phyloP scores from a whole-genome alignment of 176 grass and related monocot species.

The sorghum (Sorghum bicolor) region DNA sequence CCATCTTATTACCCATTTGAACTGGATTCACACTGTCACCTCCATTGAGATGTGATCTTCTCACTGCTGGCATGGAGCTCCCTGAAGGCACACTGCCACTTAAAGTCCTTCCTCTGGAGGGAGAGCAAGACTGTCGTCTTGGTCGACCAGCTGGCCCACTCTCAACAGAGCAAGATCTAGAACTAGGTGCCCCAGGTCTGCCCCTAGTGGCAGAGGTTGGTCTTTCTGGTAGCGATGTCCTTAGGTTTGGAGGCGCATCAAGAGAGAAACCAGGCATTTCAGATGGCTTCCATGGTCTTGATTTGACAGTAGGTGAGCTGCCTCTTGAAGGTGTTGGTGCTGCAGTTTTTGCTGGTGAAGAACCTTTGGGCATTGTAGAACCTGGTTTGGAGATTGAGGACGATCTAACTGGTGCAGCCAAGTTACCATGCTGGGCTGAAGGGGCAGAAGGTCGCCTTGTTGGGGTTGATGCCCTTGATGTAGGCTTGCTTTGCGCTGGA shows the following conservation, averaged over 20 bases:
- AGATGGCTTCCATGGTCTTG: conserved; percentile 85
- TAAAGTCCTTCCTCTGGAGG: conserved; percentile 74
- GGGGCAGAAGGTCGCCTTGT: conserved; percentile 56
- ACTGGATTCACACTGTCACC: conserved; percentile 68
- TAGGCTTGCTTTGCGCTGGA: conserved; percentile 61
- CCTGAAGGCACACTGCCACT: conserved; percentile 55
- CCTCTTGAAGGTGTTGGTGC: conserved; percentile 43
- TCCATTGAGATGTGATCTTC: conserved; percentile 65
- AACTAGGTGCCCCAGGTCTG: conserved; percentile 81
- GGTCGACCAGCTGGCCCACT: conserved; percentile 57
- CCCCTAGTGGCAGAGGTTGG: conserved; percentile 81
- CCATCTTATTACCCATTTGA: conserved; percentile 91
- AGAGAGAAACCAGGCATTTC: conserved; percentile 89
- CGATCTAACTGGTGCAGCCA: conserved; percentile 45
- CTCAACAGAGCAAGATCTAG: conserved; percentile 91
- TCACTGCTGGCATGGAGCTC: conserved; percentile 60
- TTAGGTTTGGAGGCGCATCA: conserved; percentile 74
- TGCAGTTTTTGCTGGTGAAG: conserved; percentile 33
- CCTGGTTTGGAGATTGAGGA: conserved; percentile 49
- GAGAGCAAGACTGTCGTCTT: conserved; percentile 91
- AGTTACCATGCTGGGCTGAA: conserved; percentile 34
- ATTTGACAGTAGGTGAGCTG: conserved; percentile 81
- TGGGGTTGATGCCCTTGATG: conserved; percentile 61
- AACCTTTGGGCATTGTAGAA: conserved; percentile 41
- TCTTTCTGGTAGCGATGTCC: conserved; percentile 81